Evolutionary conservation across 106 monocot genomes (phyloP), one percentile per base, ranked within the genome.

Genomic region (Gastrodia elata): DNA sequence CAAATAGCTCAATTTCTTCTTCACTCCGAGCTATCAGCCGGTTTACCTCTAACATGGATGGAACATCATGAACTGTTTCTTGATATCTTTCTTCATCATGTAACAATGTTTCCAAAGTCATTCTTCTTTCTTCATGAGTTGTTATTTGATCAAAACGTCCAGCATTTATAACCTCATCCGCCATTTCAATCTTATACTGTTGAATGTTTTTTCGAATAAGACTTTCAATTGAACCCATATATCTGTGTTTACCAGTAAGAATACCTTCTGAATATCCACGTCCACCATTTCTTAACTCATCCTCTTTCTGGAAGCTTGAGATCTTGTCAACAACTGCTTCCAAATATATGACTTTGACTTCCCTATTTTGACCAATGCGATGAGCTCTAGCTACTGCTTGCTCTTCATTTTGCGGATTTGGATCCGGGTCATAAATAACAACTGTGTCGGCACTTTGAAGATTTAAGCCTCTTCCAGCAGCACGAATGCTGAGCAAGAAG

Each of bases 101-200:
- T 37, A 97, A 80, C 68, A 97, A 71, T 46, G 92, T 88, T 75
- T 97, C 97, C 64, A 97, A 75, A 64, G 92, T 93, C 88, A 93
- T 82, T 40, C 97, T 75, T 69, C 97, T 97, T 81, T 97, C 97
- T 70, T 97, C 97, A 83, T 97, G 97, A 26, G 97, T 93, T 33
- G 97, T 97, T 35, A 90, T 87, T 76, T 97, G 97, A 83, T 97
- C 97, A 81, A 97, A 97, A 15, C 97, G 90, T 56, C 97, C 97
- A 78, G 97, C 97, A 88, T 97, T 97, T 27, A 97, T 97, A 35
- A 97, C 93, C 77, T 97, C 97, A 85, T 97, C 90, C 3, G 97
- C 97, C 97, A 97, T 97, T 64, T 97, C 93, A 72, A 97, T 90
- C 83, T 97, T 97, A 71, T 88, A 97, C 65, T 97, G 97, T 48